Evolutionary conservation across 2,329 filamentous ascomycete genomes (phyloP), one percentile per base, ranked within the genome.

Genomic region (Hortaea werneckii): DNA sequence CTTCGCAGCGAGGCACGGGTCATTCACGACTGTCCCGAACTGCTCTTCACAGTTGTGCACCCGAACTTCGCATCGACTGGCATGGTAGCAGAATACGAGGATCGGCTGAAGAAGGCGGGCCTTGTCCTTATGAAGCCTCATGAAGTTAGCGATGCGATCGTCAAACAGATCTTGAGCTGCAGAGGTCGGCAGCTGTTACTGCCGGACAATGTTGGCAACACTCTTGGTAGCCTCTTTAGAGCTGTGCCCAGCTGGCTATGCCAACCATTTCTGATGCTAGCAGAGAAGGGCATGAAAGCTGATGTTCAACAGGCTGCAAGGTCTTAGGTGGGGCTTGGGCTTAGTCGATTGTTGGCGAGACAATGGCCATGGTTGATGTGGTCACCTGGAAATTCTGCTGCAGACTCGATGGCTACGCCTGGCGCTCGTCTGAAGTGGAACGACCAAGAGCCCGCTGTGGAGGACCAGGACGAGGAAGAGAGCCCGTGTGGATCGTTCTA

Each of bases 21-120:
- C 46, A 56, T 64, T 9, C 65, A 70, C 58, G 59, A 65, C 6
- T 65, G 62, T 20, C 68, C 68, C 5, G 55, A 68, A 48, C 65
- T 72, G 54, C 65, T 65, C 46, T 67, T 65, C 4, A 64, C 63
- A 4, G 61, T 68, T 37, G 62, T 71, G 3, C 67, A 69, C 48
- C 68, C 68, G 0, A 60, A 57, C 13, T 71, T 65, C 58, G 67
- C 65, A 5, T 59, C 56, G 26, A 69, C 68, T 5, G 60, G 66
- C 1, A 56, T 70, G 43, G 61, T 63, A 3, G 57, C 55, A 26
- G 43, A 58, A 6, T 54, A 63, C 37, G 52, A 61, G 37, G 46
- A 56, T 6, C 54, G 62, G 2, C 54, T 72, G 20, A 51, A 61
- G 44, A 55, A 53, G 9, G 53, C 55, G 3, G 58, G 62, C 7